Evolutionary conservation across 805 yeast genomes (phyloP).

Genomic region (Kodamaea hsintzibuensis): DNA sequence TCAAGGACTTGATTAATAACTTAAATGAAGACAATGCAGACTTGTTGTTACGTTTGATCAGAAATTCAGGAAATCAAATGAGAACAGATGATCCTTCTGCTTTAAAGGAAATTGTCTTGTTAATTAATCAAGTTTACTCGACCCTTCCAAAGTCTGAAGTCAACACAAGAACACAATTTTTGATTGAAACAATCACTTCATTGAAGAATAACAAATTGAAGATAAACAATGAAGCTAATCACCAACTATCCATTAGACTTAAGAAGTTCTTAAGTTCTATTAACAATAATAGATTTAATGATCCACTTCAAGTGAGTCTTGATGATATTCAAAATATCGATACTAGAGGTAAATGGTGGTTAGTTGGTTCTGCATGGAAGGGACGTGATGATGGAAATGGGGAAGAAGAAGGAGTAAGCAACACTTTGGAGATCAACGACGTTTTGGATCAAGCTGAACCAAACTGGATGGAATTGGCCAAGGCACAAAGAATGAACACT

Average conservation of each 20-base stretch:
- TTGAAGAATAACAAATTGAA: constrained; percentile 83
- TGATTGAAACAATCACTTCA: constrained; percentile 82
- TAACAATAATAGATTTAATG: constrained; percentile 48
- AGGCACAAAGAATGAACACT: constrained; percentile 88
- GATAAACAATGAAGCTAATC: constrained; percentile 49
- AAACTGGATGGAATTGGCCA: constrained; percentile 87
- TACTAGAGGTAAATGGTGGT: constrained; percentile 97
- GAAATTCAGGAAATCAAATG: constrained; percentile 79
- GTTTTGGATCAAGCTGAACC: constrained; percentile 71
- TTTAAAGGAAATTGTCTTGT: constrained; percentile 71
- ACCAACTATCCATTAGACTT: constrained; percentile 55
- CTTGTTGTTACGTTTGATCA: constrained; percentile 66
- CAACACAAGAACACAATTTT: constrained; percentile 72
- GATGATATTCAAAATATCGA: constrained; percentile 78
- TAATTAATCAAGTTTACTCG: constrained; percentile 50
- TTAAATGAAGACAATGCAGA: constrained; percentile 77
- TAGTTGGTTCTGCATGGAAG: constrained; percentile 97
- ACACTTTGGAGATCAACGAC: constrained; percentile 53
- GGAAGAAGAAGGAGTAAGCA: constrained; percentile 18
- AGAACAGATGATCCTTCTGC: constrained; percentile 89
- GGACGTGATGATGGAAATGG: constrained; percentile 48
- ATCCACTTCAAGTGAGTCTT: constrained; percentile 81
- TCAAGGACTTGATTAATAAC: constrained; percentile 52
- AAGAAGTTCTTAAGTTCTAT: constrained; percentile 63
- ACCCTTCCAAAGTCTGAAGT: constrained; percentile 35